Conservation (phyloP, 2,329 filamentous ascomycete genomes). For the Fusarium tricinctum region DNA sequence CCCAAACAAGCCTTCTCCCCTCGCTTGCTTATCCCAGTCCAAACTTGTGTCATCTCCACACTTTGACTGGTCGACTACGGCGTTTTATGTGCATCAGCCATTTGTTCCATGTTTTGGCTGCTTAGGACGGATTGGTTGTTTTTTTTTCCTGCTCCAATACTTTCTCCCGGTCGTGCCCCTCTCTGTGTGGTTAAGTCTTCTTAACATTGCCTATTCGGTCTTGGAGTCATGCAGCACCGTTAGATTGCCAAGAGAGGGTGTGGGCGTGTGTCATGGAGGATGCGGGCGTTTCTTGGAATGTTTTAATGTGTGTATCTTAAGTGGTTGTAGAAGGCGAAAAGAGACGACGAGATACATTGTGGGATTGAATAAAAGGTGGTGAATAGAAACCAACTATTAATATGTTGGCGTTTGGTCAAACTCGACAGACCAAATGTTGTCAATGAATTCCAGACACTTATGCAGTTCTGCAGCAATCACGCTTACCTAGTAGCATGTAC, state of each 20-base stretch:
- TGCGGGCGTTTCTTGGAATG: constrained; percentile 33
- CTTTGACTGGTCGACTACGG: constrained; percentile 32
- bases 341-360: constrained; percentile 30
- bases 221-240: constrained; percentile 36
- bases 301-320: constrained; percentile 25
- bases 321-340: constrained; percentile 33
- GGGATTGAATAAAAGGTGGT: constrained; percentile 6
- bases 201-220: constrained; percentile 19
- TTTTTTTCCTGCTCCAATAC: constrained; percentile 17
- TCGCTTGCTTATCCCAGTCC: constrained; percentile 13
- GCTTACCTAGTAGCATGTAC: constrained; percentile 23
- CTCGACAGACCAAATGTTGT: constrained; percentile 18
- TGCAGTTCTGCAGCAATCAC: constrained; percentile 10
- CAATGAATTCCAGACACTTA: constrained; percentile 13
- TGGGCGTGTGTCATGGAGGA: constrained; percentile 22
- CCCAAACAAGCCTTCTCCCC: constrained; percentile 13
- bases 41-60: constrained; percentile 16
- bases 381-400: constrained; percentile 20
- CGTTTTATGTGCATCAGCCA: constrained; percentile 43
- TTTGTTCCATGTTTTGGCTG: constrained; percentile 35
- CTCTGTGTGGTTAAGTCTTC: constrained; percentile 21
- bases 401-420: constrained; percentile 8
- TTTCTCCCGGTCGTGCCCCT: constrained; percentile 9
- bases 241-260: constrained; percentile 36
- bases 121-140: constrained; percentile 8